Evolutionary conservation across 495 filamentous ascomycete species (phyloP).

Genomic region (Echria macrotheca): DNA sequence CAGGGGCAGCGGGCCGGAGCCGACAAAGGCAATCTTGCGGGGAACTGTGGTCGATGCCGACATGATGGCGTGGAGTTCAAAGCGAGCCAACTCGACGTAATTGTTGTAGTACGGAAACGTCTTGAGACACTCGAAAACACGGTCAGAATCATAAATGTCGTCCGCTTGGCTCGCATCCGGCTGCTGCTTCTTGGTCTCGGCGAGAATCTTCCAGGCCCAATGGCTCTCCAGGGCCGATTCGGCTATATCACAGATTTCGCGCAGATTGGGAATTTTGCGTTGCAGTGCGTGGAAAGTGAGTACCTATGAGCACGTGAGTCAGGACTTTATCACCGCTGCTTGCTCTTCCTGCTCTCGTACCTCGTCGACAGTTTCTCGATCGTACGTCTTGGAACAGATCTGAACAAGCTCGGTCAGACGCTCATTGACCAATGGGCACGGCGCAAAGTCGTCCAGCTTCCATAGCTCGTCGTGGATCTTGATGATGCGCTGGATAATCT

Average conservation of each 20-base stretch:
- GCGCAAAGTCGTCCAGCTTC: constrained; percentile 15
- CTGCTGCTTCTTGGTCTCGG: not conserved
- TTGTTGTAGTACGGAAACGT: constrained; percentile 28
- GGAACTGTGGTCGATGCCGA: constrained; percentile 15
- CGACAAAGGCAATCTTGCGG: constrained; percentile 24
- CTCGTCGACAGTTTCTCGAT: constrained; percentile 16
- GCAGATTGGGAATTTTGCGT: constrained; percentile 18
- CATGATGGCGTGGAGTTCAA: constrained; percentile 25
- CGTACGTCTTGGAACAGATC: constrained; percentile 22
- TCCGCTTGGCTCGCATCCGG: too few relatives aligned
- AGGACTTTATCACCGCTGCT: too few relatives aligned
- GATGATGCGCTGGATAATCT: too few relatives aligned
- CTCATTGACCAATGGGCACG: constrained; percentile 18
- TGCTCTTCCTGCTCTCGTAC: too few relatives aligned
- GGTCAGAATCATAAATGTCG: constrained; percentile 7
- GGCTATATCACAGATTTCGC: constrained; percentile 22
- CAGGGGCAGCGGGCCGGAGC: constrained; percentile 26
- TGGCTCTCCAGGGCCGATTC: constrained; percentile 25
- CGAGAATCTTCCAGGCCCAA: constrained; percentile 18
- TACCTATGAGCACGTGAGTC: too few relatives aligned
- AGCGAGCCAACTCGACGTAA: constrained; percentile 26
- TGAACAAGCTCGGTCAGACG: constrained; percentile 22
- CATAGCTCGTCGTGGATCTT: constrained; percentile 18
- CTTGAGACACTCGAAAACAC: constrained; percentile 14
- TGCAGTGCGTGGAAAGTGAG: constrained; percentile 11